Conservation (phyloP, 2,329 filamentous ascomycete genomes). For the Xylariaceae sp. region DNA sequence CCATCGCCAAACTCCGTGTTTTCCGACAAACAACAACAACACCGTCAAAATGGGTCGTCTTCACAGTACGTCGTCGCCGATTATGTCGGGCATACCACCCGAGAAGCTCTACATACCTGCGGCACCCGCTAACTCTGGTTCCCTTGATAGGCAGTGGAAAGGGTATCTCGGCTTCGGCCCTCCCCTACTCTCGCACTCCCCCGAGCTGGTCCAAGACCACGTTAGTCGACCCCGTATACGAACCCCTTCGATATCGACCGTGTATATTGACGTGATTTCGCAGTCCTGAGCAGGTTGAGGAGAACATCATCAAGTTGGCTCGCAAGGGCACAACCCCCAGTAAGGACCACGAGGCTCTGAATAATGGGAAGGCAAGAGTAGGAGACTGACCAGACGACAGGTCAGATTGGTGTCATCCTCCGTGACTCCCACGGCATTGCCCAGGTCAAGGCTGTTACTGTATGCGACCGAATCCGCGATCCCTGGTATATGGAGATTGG, state of each 20-base stretch:
- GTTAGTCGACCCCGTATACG: constrained; percentile 4
- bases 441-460: constrained; percentile 91
- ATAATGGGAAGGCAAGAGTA: background rate
- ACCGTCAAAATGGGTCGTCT: constrained; percentile 82
- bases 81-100: background rate
- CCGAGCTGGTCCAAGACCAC: constrained; percentile 99
- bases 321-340: constrained; percentile 83
- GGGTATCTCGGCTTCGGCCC: constrained; percentile 92
- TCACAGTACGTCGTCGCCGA: constrained; percentile 67
- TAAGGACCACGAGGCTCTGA: constrained; percentile 5
- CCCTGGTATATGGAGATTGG: background rate
- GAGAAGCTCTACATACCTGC: background rate
- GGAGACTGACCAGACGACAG: constrained; percentile 4
- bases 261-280: constrained; percentile 3
- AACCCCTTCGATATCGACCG: background rate
- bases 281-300: constrained; percentile 85
- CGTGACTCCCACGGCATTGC: constrained; percentile 97
- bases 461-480: background rate
- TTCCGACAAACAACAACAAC: constrained; percentile 34
- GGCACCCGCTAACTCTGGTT: constrained; percentile 4
- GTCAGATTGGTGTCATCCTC: constrained; percentile 72
- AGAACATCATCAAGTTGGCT: constrained; percentile 98
- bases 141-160: constrained; percentile 56
- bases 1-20: constrained; percentile 14
- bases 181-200: constrained; percentile 92